Base-by-base conservation (phyloP, 495 filamentous ascomycete species). In the Penicillium simplicissimum region DNA sequence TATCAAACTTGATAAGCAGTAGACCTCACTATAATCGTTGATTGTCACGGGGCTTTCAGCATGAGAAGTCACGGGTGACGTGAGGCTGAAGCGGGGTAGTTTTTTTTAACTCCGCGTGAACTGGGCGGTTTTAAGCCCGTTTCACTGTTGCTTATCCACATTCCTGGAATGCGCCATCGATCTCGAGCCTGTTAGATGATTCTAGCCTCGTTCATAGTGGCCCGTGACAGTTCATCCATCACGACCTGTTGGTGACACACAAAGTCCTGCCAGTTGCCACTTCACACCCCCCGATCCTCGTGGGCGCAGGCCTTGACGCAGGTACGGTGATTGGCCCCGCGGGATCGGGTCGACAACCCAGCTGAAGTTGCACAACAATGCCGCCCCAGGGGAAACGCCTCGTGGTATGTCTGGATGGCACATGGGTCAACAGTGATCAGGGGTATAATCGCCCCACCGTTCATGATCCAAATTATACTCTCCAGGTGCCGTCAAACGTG, bases 401-500 rank as follows among this genome's bases (percentile, higher is more conserved):
- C 35, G 70, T 79, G 37, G 47, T 80, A 33, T 76, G 73, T 60
- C 73, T 76, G 51, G 79, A 81, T 67, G 74, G 77, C 21, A 82
- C 79, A 10, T 82, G 79, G 79, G 71, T 77, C 48, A 64, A 71
- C 55, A 69, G 72, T 13, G 65, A 74, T 23, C 52, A 70, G 40
- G 61, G 64, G 6, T 67, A 65, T 42, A 53, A 63, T 35, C 47
- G 33, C 6, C 67, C 67, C 35, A 67, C 65, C 19, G 35, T 52
- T 4, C 35, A 54, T 37, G 51, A 67, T 35, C 62, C 67, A 52
- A 65, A 72, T 43, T 64, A 65, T 4, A 62, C 65, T 4, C 55
- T 71, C 6, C 70, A 73, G 14, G 47, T 79, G 25, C 77, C 79
- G 7, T 73, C 75, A 34, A 84, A 84, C 55, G 73, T 83, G 57